phyloP scores from a whole-genome alignment of 352 stramenopile species.

The Phytophthora uliginosa region DNA sequence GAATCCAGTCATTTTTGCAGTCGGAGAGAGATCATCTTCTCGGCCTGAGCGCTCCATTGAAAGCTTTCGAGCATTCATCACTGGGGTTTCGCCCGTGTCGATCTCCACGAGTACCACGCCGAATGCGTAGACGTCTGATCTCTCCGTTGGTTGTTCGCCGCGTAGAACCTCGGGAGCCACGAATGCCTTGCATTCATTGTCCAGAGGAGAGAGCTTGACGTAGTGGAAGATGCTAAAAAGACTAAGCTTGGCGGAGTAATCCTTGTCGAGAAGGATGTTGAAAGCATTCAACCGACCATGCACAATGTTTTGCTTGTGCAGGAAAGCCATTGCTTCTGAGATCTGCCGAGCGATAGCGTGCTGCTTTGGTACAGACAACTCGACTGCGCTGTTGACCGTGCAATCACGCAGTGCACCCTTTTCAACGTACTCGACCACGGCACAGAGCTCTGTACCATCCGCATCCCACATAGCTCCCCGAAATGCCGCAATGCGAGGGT shows the following conservation, averaged over 20 bases:
- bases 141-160: constrained; percentile 76
- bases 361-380: constrained; percentile 68
- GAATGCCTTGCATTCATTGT: constrained; percentile 75
- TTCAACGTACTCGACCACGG: constrained; percentile 78
- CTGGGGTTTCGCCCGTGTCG: constrained; percentile 72
- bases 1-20: constrained; percentile 61
- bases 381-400: constrained; percentile 44
- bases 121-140: constrained; percentile 82
- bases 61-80: constrained; percentile 64
- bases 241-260: constrained; percentile 77
- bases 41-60: constrained; percentile 41
- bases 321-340: constrained; percentile 70
- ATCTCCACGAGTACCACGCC: constrained; percentile 85
- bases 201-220: constrained; percentile 74
- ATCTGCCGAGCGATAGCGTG: constrained; percentile 77
- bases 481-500: constrained; percentile 78
- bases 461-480: constrained; percentile 80
- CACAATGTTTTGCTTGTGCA: constrained; percentile 80
- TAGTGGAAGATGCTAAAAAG: constrained; percentile 87
- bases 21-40: constrained; percentile 49
- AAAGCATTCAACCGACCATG: constrained; percentile 82
- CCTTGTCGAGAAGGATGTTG: constrained; percentile 80
- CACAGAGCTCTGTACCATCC: constrained; percentile 74
- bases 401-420: constrained; percentile 73
- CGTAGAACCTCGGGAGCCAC: constrained; percentile 77